Conservation (phyloP, 306 rosid species). For the Argentina anserina region DNA sequence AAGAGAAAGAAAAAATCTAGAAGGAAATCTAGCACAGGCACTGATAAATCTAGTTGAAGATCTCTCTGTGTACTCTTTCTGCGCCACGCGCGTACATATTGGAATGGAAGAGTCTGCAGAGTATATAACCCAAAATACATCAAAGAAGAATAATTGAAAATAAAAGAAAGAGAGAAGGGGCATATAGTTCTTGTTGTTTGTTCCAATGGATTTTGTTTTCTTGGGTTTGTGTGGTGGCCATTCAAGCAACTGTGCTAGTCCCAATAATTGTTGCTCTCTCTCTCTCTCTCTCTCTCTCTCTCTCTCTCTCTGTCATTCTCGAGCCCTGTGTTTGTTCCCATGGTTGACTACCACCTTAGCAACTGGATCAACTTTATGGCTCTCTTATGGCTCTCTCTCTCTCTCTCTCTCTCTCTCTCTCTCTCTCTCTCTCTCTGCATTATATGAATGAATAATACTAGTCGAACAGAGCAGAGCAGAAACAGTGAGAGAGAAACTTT, state of each 20-base stretch:
- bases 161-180: neutral
- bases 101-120: constrained; percentile 4
- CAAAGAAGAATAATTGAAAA: neutral
- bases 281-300: constrained; percentile 10
- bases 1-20: neutral
- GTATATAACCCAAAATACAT: neutral
- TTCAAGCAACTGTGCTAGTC: constrained; percentile 37
- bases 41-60: neutral
- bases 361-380: neutral
- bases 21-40: neutral
- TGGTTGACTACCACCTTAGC: constrained; percentile 50
- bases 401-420: neutral
- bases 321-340: constrained; percentile 83
- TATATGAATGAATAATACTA: neutral
- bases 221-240: constrained; percentile 1
- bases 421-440: neutral
- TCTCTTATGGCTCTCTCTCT: neutral
- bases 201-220: constrained; percentile 6
- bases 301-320: constrained; percentile 45
- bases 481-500: neutral
- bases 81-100: neutral
- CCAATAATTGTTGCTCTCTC: constrained; percentile 40
- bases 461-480: neutral
- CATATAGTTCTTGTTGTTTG: neutral
- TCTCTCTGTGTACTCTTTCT: neutral